These are phyloP conservation scores for Volvox africanus DNA, from an alignment of 139 green algal species.

Conservation along the genomic window DNA sequence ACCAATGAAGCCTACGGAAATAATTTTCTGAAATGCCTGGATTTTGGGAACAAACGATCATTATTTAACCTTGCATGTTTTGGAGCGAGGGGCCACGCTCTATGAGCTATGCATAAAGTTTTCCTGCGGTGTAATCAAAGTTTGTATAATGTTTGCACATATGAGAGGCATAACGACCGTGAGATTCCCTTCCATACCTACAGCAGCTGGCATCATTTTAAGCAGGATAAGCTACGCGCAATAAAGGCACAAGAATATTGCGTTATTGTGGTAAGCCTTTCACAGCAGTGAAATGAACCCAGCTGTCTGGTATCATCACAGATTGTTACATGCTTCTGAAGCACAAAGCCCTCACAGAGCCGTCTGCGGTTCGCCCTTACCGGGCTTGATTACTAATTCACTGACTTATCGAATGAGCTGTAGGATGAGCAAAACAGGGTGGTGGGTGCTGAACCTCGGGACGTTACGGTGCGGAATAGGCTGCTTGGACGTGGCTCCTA, in stretches of 20 bases:
- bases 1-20: too few relatives aligned
- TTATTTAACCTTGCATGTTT: too few relatives aligned
- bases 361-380: too few relatives aligned
- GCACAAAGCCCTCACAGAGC: too few relatives aligned
- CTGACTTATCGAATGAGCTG: neutral
- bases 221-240: neutral
- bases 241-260: conserved; percentile 1
- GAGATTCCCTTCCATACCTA: neutral
- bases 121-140: too few relatives aligned
- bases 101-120: too few relatives aligned
- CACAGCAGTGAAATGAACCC: neutral
- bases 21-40: too few relatives aligned
- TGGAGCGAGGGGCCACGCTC: too few relatives aligned
- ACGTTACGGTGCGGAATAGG: conserved; percentile 43
- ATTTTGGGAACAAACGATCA: too few relatives aligned
- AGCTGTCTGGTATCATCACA: neutral
- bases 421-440: conserved; percentile 39
- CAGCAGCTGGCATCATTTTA: neutral
- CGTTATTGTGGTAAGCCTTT: conserved; percentile 34
- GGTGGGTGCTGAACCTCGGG: conserved; percentile 22
- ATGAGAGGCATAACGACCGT: too few relatives aligned
- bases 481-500: conserved; percentile 57
- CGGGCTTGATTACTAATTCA: too few relatives aligned
- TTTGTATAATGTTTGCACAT: too few relatives aligned
- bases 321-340: neutral